Evolutionary conservation across 2,329 filamentous ascomycete genomes (phyloP).

Genomic region (Aurifilum marmelostoma): DNA sequence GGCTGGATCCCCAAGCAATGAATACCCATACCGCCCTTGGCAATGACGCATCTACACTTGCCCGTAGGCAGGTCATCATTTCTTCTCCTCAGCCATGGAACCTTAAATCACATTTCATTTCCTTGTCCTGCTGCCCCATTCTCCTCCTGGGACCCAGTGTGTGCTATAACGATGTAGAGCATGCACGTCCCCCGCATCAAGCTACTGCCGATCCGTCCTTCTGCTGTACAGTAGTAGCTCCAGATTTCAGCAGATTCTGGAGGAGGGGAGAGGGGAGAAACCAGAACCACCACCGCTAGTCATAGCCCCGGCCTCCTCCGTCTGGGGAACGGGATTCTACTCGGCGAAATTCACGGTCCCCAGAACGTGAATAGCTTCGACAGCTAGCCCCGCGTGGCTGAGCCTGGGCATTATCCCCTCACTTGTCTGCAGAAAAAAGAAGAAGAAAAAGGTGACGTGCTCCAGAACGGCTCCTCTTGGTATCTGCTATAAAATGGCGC

Average conservation of each 20-base stretch:
- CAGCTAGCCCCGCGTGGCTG: neutral
- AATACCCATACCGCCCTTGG: neutral
- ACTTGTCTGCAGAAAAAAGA: neutral
- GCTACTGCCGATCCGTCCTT: neutral
- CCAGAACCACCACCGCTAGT: neutral
- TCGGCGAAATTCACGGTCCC: neutral
- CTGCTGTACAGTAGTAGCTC: neutral
- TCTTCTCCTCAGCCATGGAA: neutral
- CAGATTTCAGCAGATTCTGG: neutral
- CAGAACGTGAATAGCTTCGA: neutral
- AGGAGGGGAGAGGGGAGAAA: too few relatives aligned
- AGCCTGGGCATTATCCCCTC: neutral
- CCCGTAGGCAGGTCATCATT: neutral
- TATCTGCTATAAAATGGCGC: neutral
- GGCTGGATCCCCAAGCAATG: neutral
- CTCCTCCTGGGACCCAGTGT: too few relatives aligned
- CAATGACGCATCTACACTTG: neutral
- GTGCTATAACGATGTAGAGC: too few relatives aligned
- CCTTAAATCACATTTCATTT: neutral
- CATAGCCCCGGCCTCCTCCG: neutral
- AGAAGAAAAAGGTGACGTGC: constrained; percentile 1
- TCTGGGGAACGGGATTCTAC: neutral
- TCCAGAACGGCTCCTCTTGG: neutral
- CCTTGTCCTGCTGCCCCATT: neutral
- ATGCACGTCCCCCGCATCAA: neutral